Evolutionary conservation across 495 filamentous ascomycete genomes (phyloP).

Genomic region (Peziza echinospora): DNA sequence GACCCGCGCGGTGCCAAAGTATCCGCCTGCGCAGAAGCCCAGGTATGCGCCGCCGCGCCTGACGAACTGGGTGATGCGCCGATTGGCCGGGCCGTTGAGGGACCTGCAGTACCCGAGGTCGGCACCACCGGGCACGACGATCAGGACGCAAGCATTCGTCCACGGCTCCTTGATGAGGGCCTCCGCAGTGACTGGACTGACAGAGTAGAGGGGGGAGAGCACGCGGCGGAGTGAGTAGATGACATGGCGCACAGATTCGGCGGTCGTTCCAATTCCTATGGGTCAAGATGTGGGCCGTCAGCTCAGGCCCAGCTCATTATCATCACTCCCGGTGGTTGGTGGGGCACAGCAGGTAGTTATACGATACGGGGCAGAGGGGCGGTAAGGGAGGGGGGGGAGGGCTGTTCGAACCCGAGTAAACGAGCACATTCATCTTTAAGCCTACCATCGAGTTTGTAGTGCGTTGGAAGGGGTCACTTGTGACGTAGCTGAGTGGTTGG

Average conservation of each 20-base stretch:
- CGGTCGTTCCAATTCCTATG: conserved; percentile 26
- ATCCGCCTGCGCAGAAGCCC: conserved; percentile 86
- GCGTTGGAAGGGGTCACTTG: too few relatives aligned
- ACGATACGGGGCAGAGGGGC: too few relatives aligned
- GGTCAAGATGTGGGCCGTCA: too few relatives aligned
- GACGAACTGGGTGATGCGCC: conserved; percentile 62
- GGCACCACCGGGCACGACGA: conserved; percentile 88
- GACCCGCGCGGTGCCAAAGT: conserved; percentile 60
- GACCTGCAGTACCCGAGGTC: conserved; percentile 78
- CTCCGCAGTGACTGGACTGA: conserved; percentile 59
- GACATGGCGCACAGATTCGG: conserved; percentile 74
- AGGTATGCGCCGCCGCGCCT: conserved; percentile 67
- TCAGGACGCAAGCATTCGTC: conserved; percentile 61
- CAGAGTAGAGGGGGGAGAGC: conserved; percentile 82
- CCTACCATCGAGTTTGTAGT: too few relatives aligned
- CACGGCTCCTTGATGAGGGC: conserved; percentile 81
- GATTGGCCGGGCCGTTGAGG: conserved; percentile 74
- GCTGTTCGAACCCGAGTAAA: too few relatives aligned
- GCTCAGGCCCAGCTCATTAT: too few relatives aligned
- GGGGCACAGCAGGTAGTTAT: too few relatives aligned
- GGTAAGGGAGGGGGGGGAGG: too few relatives aligned
- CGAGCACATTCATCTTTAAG: too few relatives aligned
- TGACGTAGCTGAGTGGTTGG: too few relatives aligned
- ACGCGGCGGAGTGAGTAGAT: conserved; percentile 72
- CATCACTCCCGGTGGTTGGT: too few relatives aligned